Base-by-base conservation (phyloP, 495 filamentous ascomycete species). In the Talaromyces nanjingensis region DNA sequence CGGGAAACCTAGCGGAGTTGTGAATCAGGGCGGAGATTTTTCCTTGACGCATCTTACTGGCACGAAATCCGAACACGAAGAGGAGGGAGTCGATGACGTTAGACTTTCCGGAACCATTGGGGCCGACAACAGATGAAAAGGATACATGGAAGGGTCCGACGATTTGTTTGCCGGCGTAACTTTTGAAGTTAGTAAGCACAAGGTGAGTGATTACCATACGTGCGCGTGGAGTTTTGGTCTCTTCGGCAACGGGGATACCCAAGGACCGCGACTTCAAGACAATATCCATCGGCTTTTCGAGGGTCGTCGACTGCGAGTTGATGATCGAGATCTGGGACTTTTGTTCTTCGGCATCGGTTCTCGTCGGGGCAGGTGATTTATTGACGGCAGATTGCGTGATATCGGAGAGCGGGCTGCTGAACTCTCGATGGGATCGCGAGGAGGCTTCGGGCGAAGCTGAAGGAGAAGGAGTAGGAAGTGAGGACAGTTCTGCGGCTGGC, bases 31-130 rank as follows among this genome's bases (percentile, higher is more conserved):
- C 94, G 3, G 94, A 98, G 45, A 98, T 93, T 77, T 98, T 98
- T 70, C 94, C 96, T 74, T 98, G 94, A 70, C 94, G 83, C 94
- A 98, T 98, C 78, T 98, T 98, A 80, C 93, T 98, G 25, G 94
- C 94, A 58, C 94, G 88, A 77, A 98, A 98, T 49, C 94, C 94
- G 68, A 98, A 98, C 24, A 98, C 94, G 70, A 98, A 98, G 3
- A 98, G 87, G 42, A 98, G 78, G 7, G 94, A 96, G 75, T 98
- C 94, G 73, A 98, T 98, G 56, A 98, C 94, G 70, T 98, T 98
- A 5, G 94, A 98, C 74, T 98, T 98, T 53, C 94, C 94, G 20
- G 96, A 98, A 63, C 94, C 94, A 73, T 98, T 98, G 7, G 94
- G 94, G 3, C 94, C 94, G 47, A 98, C 94, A 14, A 98, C 94